Percentiles rank a stretch among this genome's conserved stretches.
Conservation (phyloP, 352 stramenopile genomes). For the Albugo laibachii region DNA sequence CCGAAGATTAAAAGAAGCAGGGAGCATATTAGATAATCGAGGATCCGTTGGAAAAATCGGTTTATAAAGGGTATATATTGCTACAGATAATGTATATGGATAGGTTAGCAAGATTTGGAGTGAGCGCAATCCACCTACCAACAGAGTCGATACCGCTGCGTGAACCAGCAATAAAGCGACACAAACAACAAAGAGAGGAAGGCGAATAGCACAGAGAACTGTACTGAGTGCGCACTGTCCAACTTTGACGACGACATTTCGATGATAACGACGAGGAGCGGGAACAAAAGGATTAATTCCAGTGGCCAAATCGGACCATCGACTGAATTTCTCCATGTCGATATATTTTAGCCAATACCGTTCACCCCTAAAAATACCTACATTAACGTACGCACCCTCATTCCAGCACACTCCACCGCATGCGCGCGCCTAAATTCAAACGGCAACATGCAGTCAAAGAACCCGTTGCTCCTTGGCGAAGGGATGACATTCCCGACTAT, state of each 20-base stretch:
- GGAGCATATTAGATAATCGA: constrained; percentile 51
- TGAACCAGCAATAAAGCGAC: constrained; percentile 25
- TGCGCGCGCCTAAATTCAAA: too few species aligned
- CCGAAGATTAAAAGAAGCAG: constrained; percentile 40
- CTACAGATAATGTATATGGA: constrained; percentile 2
- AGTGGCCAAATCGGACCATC: constrained; percentile 69
- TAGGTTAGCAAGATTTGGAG: not conserved
- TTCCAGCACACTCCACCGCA: too few species aligned
- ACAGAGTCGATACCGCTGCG: constrained; percentile 19
- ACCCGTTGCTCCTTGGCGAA: constrained; percentile 64
- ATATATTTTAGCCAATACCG: not conserved
- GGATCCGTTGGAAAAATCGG: constrained; percentile 37
- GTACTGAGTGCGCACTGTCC: constrained; percentile 24
- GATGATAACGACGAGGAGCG: constrained; percentile 33
- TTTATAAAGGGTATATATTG: constrained; percentile 40
- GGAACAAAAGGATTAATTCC: constrained; percentile 77
- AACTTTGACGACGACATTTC: constrained; percentile 15
- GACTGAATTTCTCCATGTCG: constrained; percentile 71
- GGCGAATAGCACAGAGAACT: constrained; percentile 23
- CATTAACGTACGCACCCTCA: not conserved
- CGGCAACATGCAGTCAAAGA: constrained; percentile 20
- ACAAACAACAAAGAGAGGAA: constrained; percentile 21
- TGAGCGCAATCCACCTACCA: constrained; percentile 10
- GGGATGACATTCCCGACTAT: constrained; percentile 58
- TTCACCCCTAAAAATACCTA: not conserved